Percentiles rank a stretch among this genome's conserved stretches.
Conservation (phyloP, 306 rosid species). For the Potentilla sterilis region DNA sequence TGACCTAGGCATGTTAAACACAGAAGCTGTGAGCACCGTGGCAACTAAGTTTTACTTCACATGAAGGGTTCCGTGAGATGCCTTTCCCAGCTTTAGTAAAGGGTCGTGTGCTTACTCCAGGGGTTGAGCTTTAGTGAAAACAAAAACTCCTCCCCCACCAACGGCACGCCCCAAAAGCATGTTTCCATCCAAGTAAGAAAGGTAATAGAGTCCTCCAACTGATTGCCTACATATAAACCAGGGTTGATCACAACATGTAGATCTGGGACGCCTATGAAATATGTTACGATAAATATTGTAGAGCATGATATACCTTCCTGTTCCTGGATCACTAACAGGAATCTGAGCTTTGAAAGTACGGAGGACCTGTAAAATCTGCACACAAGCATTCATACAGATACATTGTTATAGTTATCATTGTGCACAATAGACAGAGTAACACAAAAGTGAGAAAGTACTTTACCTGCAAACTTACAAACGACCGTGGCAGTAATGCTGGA, state of each 20-base stretch:
- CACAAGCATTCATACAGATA: not conserved
- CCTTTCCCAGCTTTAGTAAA: not conserved
- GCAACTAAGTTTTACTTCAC: not conserved
- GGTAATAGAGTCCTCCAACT: constrained; percentile 88
- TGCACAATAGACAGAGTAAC: not conserved
- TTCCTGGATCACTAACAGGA: constrained; percentile 68
- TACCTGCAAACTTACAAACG: constrained; percentile 85
- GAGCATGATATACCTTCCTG: constrained; percentile 56
- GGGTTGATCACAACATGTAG: not conserved
- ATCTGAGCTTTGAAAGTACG: constrained; percentile 65
- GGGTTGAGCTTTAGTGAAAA: constrained; percentile 78
- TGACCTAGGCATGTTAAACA: not conserved
- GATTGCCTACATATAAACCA: constrained; percentile 43
- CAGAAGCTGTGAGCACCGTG: not conserved
- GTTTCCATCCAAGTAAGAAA: constrained; percentile 75
- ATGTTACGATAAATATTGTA: not conserved
- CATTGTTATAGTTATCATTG: not conserved
- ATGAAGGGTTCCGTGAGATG: not conserved
- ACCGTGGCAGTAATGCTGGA: constrained; percentile 87
- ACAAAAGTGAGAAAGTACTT: not conserved
- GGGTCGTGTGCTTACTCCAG: constrained; percentile 23
- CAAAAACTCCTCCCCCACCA: constrained; percentile 91
- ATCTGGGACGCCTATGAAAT: not conserved
- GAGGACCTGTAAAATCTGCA: constrained; percentile 80
- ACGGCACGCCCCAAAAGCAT: constrained; percentile 96